These are phyloP conservation scores for Boletellus sp. DNA, from an alignment of 768 basidiomycete genomes.

Conservation along the genomic window DNA sequence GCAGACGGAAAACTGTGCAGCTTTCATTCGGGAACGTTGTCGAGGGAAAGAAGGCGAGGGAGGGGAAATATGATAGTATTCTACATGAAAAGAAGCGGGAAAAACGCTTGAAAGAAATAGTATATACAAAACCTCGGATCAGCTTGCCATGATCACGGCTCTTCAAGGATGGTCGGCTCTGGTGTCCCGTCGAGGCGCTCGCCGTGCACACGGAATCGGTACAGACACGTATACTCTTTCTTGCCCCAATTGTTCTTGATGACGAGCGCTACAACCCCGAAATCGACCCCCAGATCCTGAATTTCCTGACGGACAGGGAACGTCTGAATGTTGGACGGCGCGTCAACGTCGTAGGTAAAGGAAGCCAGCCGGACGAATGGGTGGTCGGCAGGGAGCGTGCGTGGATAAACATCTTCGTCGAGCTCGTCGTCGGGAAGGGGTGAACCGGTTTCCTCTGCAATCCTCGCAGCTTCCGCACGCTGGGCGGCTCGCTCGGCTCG, in stretches of 20 bases:
- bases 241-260: conserved; percentile 87
- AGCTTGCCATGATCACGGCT: conserved; percentile 10
- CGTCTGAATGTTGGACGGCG: conserved; percentile 65
- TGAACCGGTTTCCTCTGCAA: conserved; percentile 29
- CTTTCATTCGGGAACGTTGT: conserved; percentile 3
- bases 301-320: conserved; percentile 73
- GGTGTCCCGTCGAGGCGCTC: conserved; percentile 44
- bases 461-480: conserved; percentile 32
- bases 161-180: conserved; percentile 30
- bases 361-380: conserved; percentile 63
- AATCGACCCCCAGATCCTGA: conserved; percentile 68
- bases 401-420: conserved; percentile 42
- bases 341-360: conserved; percentile 59
- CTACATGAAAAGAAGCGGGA: conserved; percentile 1
- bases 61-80: not conserved
- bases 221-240: conserved; percentile 82
- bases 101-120: conserved; percentile 1
- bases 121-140: conserved; percentile 9
- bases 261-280: conserved; percentile 78
- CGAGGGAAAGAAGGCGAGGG: not conserved
- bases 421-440: conserved; percentile 18
- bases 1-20: not conserved
- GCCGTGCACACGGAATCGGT: conserved; percentile 80
- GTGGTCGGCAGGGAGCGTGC: conserved; percentile 43
- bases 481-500: conserved; percentile 40